These are phyloP conservation scores for Trichoderma polysporum DNA, from an alignment of 2,329 filamentous ascomycete genomes.

Conservation along the genomic window DNA sequence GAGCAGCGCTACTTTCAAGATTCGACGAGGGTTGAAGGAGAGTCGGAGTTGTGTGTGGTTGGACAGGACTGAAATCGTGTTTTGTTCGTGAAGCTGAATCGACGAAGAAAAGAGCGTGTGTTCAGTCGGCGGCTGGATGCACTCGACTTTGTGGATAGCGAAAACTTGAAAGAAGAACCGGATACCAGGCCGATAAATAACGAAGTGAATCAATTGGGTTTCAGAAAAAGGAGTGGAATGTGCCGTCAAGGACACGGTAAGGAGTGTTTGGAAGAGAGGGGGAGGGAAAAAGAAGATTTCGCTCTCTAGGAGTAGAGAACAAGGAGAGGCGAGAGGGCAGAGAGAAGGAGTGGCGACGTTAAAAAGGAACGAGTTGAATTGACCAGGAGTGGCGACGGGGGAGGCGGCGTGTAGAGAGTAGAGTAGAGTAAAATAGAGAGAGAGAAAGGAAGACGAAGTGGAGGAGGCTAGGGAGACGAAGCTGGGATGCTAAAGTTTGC, in stretches of 20 bases:
- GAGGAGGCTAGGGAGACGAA: slow-evolving; percentile 4
- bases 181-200: slow-evolving; percentile 10
- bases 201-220: slow-evolving; percentile 13
- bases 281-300: neutral
- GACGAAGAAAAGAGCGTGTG: slow-evolving; percentile 4
- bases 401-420: slow-evolving; percentile 9
- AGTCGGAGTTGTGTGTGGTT: slow-evolving; percentile 20
- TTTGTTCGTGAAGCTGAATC: neutral
- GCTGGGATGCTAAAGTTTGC: slow-evolving; percentile 15
- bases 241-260: slow-evolving; percentile 34
- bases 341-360: slow-evolving; percentile 30
- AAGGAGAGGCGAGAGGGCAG: slow-evolving; percentile 25
- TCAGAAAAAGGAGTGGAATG: slow-evolving; percentile 33
- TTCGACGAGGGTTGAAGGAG: neutral
- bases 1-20: slow-evolving; percentile 20
- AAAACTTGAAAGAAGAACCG: slow-evolving; percentile 16
- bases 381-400: slow-evolving; percentile 9
- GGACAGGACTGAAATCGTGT: slow-evolving; percentile 26
- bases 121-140: slow-evolving; percentile 19
- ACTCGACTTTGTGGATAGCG: slow-evolving; percentile 16
- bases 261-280: slow-evolving; percentile 15
- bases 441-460: slow-evolving; percentile 1
- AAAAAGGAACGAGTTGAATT: slow-evolving; percentile 30
- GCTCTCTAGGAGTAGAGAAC: slow-evolving; percentile 26
- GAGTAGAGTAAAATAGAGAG: no score